Conservation (phyloP, 371 early-diverging fungal genomes). For the Apophysomyces variabilis region DNA sequence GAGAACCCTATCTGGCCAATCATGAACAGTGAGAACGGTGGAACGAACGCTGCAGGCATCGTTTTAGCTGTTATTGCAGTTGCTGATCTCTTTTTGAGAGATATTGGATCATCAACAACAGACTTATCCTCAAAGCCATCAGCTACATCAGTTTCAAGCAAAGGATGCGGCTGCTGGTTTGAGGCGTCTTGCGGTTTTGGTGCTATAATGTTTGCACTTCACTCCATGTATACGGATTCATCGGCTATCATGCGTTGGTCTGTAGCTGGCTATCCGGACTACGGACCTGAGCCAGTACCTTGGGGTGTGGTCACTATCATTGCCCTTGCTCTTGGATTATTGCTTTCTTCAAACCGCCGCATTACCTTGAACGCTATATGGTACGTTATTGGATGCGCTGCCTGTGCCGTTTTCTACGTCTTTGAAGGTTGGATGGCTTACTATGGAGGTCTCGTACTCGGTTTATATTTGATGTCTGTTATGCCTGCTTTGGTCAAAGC, state of each 20-base stretch:
- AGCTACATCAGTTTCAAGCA: constrained; percentile 17
- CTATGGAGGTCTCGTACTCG: constrained; percentile 68
- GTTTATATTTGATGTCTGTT: constrained; percentile 65
- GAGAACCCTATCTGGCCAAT: constrained; percentile 86
- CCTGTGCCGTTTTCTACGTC: constrained; percentile 61
- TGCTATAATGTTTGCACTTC: constrained; percentile 69
- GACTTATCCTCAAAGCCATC: not conserved
- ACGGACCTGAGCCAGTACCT: constrained; percentile 78
- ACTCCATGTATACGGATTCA: constrained; percentile 77
- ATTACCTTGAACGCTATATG: constrained; percentile 60
- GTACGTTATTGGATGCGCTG: constrained; percentile 61
- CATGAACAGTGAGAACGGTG: constrained; percentile 75
- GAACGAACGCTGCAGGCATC: constrained; percentile 69
- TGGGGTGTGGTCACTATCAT: constrained; percentile 74
- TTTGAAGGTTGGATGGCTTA: constrained; percentile 68
- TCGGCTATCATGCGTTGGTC: constrained; percentile 78
- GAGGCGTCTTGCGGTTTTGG: constrained; percentile 69
- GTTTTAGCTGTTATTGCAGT: constrained; percentile 64
- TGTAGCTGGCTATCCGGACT: constrained; percentile 76
- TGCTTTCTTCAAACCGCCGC: constrained; percentile 62
- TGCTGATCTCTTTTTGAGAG: constrained; percentile 57
- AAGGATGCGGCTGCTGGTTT: constrained; percentile 40
- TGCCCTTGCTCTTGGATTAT: constrained; percentile 60
- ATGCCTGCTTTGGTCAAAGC: constrained; percentile 64
- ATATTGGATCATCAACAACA: constrained; percentile 26